phyloP scores from a whole-genome alignment of 2,329 filamentous ascomycete species.

The Emergomyces pasteurianus region DNA sequence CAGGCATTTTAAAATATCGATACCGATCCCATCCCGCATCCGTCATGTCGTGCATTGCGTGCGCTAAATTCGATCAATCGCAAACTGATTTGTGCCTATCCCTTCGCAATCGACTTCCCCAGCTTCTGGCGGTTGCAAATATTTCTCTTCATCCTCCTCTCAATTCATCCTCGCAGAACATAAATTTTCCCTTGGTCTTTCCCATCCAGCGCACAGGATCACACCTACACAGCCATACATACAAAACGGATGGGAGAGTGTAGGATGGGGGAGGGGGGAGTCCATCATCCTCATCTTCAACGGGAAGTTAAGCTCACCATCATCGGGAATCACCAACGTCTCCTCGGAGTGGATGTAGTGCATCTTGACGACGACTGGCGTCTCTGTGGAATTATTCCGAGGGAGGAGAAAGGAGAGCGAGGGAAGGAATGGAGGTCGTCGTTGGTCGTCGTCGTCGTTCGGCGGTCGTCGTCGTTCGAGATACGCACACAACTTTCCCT shows the following conservation, averaged over 20 bases:
- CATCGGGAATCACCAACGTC: conserved; percentile 87
- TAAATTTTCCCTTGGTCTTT: background rate
- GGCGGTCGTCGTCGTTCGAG: no score
- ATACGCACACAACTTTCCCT: background rate
- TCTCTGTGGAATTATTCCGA: conserved; percentile 16
- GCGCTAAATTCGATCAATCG: background rate
- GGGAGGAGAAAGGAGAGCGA: conserved; percentile 16
- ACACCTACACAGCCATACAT: background rate
- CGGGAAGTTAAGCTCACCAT: conserved; percentile 56
- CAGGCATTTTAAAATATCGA: background rate
- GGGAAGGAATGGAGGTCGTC: conserved; percentile 18
- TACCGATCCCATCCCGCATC: background rate
- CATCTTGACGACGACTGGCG: conserved; percentile 57
- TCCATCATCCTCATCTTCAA: conserved; percentile 32
- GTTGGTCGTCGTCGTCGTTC: conserved; percentile 11
- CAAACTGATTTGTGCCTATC: background rate
- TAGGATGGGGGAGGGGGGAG: background rate
- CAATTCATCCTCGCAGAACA: background rate
- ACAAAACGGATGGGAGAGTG: background rate
- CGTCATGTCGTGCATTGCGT: background rate
- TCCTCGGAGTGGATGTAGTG: conserved; percentile 99
- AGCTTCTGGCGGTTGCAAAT: background rate
- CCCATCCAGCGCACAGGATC: background rate
- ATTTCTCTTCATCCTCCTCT: background rate
- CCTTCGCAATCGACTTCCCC: background rate